phyloP scores from a whole-genome alignment of 352 stramenopile genomes.

The Blastocystis sp. region DNA sequence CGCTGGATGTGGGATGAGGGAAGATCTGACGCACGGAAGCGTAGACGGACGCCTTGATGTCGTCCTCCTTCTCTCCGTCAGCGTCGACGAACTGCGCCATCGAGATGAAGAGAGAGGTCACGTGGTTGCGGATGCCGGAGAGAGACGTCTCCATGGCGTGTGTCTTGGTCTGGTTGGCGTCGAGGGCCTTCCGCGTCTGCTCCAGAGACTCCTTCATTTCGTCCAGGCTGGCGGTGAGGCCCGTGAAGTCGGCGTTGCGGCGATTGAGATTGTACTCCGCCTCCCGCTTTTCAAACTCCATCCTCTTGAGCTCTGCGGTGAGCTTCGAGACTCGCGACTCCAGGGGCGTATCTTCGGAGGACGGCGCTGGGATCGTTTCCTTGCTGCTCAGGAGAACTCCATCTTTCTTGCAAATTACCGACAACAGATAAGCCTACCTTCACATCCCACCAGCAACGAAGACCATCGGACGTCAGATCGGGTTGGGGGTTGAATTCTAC shows the following conservation, averaged over 20 bases:
- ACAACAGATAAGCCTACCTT: not conserved
- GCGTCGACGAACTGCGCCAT: constrained; percentile 5
- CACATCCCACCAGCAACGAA: constrained; percentile 39
- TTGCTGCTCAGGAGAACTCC: not conserved
- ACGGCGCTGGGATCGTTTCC: too few relatives aligned
- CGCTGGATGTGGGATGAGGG: not conserved
- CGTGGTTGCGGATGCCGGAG: not conserved
- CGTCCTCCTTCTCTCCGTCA: not conserved
- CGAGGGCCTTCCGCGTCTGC: not conserved
- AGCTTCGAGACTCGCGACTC: not conserved
- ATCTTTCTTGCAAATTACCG: not conserved
- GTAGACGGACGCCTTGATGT: not conserved
- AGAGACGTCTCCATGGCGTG: not conserved
- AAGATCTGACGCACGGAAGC: not conserved
- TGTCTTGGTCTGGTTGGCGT: not conserved
- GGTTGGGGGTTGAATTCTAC: constrained; percentile 31
- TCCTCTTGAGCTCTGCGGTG: not conserved
- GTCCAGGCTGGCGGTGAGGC: not conserved
- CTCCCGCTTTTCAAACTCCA: constrained; percentile 13
- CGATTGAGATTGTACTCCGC: not conserved
- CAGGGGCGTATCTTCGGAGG: too few relatives aligned
- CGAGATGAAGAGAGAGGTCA: constrained; percentile 11
- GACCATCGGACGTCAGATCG: not conserved
- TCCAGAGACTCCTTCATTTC: not conserved
- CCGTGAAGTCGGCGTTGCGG: not conserved